Base-by-base conservation (phyloP, 306 rosid species). In the Rosa multiflora region DNA sequence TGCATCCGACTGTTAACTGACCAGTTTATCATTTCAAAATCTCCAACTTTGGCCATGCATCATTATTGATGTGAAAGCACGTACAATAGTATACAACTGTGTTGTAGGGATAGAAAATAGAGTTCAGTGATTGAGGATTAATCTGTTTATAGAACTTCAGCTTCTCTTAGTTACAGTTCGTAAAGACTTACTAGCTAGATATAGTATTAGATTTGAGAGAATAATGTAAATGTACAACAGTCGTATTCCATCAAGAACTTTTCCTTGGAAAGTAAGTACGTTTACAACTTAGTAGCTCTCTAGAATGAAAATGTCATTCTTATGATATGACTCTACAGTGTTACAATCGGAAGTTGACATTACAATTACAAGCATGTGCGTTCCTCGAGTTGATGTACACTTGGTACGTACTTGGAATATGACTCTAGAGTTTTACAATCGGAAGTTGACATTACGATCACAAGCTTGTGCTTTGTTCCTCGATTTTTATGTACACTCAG, bases 1-100 rank as follows among this genome's bases (percentile, higher is more conserved):
- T 79, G 80, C 55, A 32, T 76, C 80, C 74, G 69, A 75, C 83
- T 70, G 80, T 79, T 40, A 78, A 39, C 76, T 73, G 14, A 70
- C 75, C 76, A 20, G 17, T 51, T 62, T 42, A 11, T 62, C n/a
- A 9, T 44, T 55, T 20, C 40, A 43, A 72, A 23, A 23, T 66
- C 70, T 64, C 79, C 83, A 79, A 37, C 83, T 75, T 70, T 78
- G 69, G 42, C 44, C 37, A 7, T 1, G 67, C 11, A 61, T 72
- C 26, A 17, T 67, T 48, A 56, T 59, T 68, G 71, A 77, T 21
- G 62, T 82, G 21, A 6, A 75, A 63, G 7, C 46, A 43, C 47
- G 11, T 1, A 44, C 37, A 32, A 32, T 32, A 8, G 11, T 8
- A 10, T 44, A 8, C 5, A 56, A 44, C 17, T 56, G 63, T n/a